Percentiles rank a stretch among this genome's conserved stretches.
phyloP scores from a whole-genome alignment of 768 basidiomycete genomes.

The Rhizopogon rudus region DNA sequence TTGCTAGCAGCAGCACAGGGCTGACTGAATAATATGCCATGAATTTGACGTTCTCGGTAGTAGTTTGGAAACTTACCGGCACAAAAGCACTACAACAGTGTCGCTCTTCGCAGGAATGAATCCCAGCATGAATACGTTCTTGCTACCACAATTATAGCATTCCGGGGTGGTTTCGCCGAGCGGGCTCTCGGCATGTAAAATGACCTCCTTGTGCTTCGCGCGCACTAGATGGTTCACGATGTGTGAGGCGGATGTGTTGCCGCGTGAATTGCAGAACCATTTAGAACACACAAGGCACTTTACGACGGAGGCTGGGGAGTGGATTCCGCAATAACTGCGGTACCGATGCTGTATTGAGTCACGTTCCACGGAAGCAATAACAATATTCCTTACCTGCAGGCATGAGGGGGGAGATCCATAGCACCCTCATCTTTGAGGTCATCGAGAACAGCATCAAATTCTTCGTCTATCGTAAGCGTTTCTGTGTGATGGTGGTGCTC shows the following conservation, averaged over 20 bases:
- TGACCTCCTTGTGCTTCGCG: slow-evolving; percentile 98
- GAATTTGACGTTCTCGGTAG: background rate
- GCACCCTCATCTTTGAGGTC: slow-evolving; percentile 80
- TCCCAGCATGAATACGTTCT: slow-evolving; percentile 99
- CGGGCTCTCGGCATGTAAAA: slow-evolving; percentile 91
- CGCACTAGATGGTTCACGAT: slow-evolving; percentile 99
- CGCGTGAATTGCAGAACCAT: slow-evolving; percentile 99
- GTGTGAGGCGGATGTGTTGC: slow-evolving; percentile 96
- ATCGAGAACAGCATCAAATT: slow-evolving; percentile 86
- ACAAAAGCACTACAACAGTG: slow-evolving; percentile 95
- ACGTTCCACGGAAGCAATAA: background rate
- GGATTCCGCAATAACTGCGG: slow-evolving; percentile 92
- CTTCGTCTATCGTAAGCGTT: slow-evolving; percentile 57
- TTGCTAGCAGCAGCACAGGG: slow-evolving; percentile 96
- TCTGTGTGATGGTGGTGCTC: slow-evolving; percentile 21
- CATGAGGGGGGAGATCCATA: slow-evolving; percentile 84
- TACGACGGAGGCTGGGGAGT: slow-evolving; percentile 95
- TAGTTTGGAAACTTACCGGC: slow-evolving; percentile 58
- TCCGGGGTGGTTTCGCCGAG: slow-evolving; percentile 97
- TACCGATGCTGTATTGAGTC: background rate
- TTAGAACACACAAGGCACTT: slow-evolving; percentile 90
- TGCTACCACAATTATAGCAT: slow-evolving; percentile 98
- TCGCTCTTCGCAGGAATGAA: slow-evolving; percentile 99
- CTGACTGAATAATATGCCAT: slow-evolving; percentile 53
- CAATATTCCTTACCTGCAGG: slow-evolving; percentile 73